These are phyloP conservation scores for Mycosphaerella sp. DNA, from an alignment of 2,329 filamentous ascomycete genomes.

Conservation along the genomic window DNA sequence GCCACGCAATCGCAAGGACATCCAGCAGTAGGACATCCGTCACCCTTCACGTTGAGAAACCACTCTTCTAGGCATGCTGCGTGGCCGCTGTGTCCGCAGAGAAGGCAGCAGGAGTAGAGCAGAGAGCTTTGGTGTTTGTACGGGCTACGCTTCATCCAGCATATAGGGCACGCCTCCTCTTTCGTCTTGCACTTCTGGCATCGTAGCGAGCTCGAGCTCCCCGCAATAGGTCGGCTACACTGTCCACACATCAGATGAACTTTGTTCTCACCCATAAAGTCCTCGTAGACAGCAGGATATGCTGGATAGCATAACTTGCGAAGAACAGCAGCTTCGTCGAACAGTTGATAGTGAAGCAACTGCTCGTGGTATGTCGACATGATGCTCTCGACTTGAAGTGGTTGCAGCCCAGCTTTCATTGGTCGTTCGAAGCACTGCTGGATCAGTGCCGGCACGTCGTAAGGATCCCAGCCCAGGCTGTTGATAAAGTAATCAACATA, in stretches of 20 bases:
- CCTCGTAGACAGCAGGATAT: conserved; percentile 53
- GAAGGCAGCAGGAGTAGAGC: conserved; percentile 46
- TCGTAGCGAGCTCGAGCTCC: conserved; percentile 49
- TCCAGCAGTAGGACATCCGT: conserved; percentile 54
- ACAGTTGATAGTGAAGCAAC: conserved; percentile 44
- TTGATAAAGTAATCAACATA: conserved; percentile 41
- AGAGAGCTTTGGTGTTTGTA: conserved; percentile 13
- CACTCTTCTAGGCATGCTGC: conserved; percentile 52
- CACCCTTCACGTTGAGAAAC: conserved; percentile 46
- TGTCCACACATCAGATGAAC: conserved; percentile 51
- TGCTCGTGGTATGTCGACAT: conserved; percentile 54
- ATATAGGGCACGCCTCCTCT: conserved; percentile 41
- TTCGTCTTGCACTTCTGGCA: conserved; percentile 39
- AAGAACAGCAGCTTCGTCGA: conserved; percentile 50
- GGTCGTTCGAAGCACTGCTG: conserved; percentile 38
- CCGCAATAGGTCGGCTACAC: conserved; percentile 49
- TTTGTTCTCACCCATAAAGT: conserved; percentile 49
- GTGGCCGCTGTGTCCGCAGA: conserved; percentile 57
- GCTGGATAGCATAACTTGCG: conserved; percentile 50
- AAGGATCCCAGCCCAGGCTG: conserved; percentile 25
- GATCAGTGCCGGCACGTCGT: conserved; percentile 36
- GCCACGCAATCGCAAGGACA: conserved; percentile 53
- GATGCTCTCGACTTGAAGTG: conserved; percentile 50
- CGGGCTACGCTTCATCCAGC: conserved; percentile 42
- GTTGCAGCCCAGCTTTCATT: conserved; percentile 42